These are phyloP conservation scores for Mycocentrospora acerina DNA, from an alignment of 2,329 filamentous ascomycete species.

Conservation along the genomic window DNA sequence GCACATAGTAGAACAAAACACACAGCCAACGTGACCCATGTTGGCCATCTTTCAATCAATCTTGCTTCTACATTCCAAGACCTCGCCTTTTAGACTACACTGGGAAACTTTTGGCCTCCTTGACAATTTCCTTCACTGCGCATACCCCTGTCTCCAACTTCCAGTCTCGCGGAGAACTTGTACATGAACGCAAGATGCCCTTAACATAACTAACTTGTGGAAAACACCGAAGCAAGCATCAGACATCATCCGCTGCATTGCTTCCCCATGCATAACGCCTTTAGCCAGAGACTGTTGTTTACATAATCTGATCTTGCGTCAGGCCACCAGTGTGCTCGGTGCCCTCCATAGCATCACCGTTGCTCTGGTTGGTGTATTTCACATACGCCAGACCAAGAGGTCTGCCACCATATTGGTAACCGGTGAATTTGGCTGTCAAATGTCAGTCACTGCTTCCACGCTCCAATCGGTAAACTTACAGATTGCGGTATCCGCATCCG, in stretches of 20 bases:
- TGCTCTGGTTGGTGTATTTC: conserved; percentile 77
- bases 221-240: no score
- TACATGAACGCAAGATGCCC: conserved; percentile 16
- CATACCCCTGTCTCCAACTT: conserved; percentile 14
- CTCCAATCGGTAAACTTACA: conserved; percentile 46
- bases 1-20: no score
- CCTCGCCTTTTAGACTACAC: conserved; percentile 38
- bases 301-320: conserved; percentile 99
- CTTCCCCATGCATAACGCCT: no score
- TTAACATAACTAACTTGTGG: conserved; percentile 12
- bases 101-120: conserved; percentile 32
- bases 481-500: conserved; percentile 90
- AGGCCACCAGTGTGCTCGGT: conserved; percentile 68
- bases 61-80: conserved; percentile 10
- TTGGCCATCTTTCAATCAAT: conserved; percentile 2
- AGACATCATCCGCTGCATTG: no score
- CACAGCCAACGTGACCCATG: no score
- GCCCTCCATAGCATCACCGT: conserved; percentile 74
- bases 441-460: conserved; percentile 23
- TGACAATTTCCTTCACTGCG: conserved; percentile 7
- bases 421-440: conserved; percentile 80
- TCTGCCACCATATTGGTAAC: conserved; percentile 94
- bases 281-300: conserved; percentile 24
- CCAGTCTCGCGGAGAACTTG: conserved; percentile 18
- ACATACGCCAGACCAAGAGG: conserved; percentile 92